Evolutionary conservation across 2,329 filamentous ascomycete species (phyloP), one percentile per base, ranked within the genome.

Genomic region (Exophiala spinifera): DNA sequence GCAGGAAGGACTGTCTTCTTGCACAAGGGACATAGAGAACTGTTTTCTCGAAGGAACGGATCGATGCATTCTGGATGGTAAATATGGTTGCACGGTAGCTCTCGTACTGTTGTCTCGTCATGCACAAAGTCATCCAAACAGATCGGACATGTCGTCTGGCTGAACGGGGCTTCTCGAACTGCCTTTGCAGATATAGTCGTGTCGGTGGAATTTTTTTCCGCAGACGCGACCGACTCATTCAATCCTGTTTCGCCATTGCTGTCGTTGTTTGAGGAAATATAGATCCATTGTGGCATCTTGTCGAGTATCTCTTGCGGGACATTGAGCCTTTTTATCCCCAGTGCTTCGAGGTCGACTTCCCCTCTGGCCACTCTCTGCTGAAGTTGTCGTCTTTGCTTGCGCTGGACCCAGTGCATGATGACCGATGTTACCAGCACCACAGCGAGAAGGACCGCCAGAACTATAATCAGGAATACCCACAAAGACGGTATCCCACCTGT

Each of bases 61-160:
- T 97, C 91, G 60, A 97, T 91, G 66, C 94, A 99, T 61, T 88
- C 86, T 0, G 89, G 87, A 62, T 99, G 92, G 70, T 91, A 99
- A 53, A 97, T 92, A 68, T 99, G 94, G 0, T 87, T 85, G 64
- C 94, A 99, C 0, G 89, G 84, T 2, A 97, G 77, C 70, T 96
- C 88, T 51, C 91, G 87, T 51, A 97, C 91, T 17, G 84, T 81
- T 0, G 88, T 87, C 15, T 78, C 73, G 34, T 82, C 80, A 14
- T 84, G 80, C 23, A 87, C 79, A 65, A 89, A 97, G 55, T 89
- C 83, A 51, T 90, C 88, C 1, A 95, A 79, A 67, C 94, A 99
- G 49, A 97, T 96, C n/a, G 89, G 84, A 67, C 94, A 97, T 2
- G 81, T 85, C 0, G 89, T 85, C 67, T 97, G 94, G 17, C 85